Conservation (phyloP, 2,329 filamentous ascomycete species). For the Leptographium procerum region DNA sequence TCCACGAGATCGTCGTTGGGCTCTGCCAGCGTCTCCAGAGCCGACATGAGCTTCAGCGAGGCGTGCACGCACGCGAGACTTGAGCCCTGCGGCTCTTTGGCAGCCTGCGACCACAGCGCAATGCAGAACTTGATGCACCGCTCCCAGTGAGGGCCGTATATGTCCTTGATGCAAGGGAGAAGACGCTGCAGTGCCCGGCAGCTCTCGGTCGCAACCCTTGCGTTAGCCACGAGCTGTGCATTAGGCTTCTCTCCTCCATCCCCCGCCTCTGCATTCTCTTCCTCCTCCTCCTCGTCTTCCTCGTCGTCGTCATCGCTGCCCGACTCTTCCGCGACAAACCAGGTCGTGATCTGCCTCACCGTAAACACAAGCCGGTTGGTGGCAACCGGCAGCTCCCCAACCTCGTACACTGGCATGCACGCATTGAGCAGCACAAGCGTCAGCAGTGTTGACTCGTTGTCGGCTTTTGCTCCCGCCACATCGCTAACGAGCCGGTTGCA, state of each 20-base stretch:
- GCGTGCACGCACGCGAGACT: conserved; percentile 55
- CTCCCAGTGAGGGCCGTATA: conserved; percentile 85
- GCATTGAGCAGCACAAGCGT: conserved; percentile 44
- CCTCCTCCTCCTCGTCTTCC: background rate
- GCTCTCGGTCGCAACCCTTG: conserved; percentile 35
- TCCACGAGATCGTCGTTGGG: conserved; percentile 81
- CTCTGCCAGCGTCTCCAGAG: conserved; percentile 53
- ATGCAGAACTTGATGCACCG: conserved; percentile 48
- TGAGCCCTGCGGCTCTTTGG: conserved; percentile 29
- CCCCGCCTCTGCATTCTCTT: background rate
- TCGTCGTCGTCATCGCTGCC: conserved; percentile 17
- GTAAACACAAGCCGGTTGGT: conserved; percentile 70
- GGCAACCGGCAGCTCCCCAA: conserved; percentile 42
- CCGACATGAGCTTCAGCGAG: conserved; percentile 58
- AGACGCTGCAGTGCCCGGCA: conserved; percentile 49
- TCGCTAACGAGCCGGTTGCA: conserved; percentile 52
- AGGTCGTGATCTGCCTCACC: conserved; percentile 64
- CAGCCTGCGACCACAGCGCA: conserved; percentile 41
- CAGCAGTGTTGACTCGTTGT: conserved; percentile 32
- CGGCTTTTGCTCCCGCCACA: conserved; percentile 35
- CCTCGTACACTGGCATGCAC: conserved; percentile 38
- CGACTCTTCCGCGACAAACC: conserved; percentile 32
- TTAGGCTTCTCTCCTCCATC: background rate
- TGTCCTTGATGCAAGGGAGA: conserved; percentile 62
- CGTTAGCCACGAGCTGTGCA: conserved; percentile 18